phyloP scores from a whole-genome alignment of 2,329 filamentous ascomycete species.

The Arthrobotrys megalospora region DNA sequence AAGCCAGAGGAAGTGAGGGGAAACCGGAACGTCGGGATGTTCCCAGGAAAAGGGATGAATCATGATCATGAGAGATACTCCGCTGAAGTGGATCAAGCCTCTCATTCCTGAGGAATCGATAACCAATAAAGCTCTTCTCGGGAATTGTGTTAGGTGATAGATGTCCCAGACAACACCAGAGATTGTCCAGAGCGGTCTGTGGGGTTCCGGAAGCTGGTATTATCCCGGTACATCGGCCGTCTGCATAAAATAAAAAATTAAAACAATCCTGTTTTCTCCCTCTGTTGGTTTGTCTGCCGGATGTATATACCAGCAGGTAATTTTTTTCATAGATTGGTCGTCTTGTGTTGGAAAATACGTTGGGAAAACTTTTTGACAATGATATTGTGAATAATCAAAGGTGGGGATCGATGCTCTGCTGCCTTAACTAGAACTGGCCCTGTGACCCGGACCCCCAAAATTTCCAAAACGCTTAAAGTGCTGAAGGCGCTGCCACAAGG shows the following conservation, averaged over 20 bases:
- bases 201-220: constrained; percentile 50
- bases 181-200: constrained; percentile 53
- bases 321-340: not conserved
- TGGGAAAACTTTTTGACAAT: constrained; percentile 24
- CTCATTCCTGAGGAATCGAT: constrained; percentile 25
- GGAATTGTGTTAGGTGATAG: constrained; percentile 13
- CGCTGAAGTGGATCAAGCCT: constrained; percentile 56
- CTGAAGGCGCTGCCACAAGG: constrained; percentile 47
- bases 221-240: constrained; percentile 41
- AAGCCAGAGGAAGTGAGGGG: constrained; percentile 47
- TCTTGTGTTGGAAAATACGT: constrained; percentile 8
- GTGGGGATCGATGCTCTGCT: constrained; percentile 31
- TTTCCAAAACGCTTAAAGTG: constrained; percentile 53
- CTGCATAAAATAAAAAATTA: constrained; percentile 35
- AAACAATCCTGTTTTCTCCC: not conserved
- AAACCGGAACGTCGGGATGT: constrained; percentile 60
- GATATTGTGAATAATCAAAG: constrained; percentile 39
- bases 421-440: constrained; percentile 43
- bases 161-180: constrained; percentile 44
- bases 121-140: constrained; percentile 32
- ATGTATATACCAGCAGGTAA: not conserved
- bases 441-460: constrained; percentile 55
- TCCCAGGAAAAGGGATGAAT: constrained; percentile 59
- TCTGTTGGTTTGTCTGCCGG: not conserved
- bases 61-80: constrained; percentile 57